Conservation (phyloP, 805 yeast species). For the Saturnispora ahearnii region DNA sequence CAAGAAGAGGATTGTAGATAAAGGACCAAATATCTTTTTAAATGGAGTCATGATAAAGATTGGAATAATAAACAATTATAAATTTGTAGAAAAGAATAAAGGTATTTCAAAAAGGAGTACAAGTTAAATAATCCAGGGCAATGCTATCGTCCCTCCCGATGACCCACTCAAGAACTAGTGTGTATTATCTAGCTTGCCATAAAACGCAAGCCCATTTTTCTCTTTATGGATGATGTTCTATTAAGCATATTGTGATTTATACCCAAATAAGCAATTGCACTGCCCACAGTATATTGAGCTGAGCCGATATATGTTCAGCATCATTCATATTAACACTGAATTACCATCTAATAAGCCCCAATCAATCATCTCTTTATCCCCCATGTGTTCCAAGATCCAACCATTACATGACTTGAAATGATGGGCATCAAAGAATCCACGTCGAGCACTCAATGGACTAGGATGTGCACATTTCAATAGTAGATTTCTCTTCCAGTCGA, state of each 20-base stretch:
- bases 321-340: background rate
- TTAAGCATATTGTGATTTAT: background rate
- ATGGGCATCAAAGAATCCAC: slow-evolving; percentile 72
- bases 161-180: too few relatives aligned
- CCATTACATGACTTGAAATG: slow-evolving; percentile 72
- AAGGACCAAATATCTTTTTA: slow-evolving; percentile 1
- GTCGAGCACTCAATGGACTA: slow-evolving; percentile 82
- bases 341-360: slow-evolving; percentile 18
- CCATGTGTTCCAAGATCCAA: slow-evolving; percentile 51
- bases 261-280: background rate
- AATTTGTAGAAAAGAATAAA: too few relatives aligned
- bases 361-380: slow-evolving; percentile 18
- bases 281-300: background rate
- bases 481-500: slow-evolving; percentile 30
- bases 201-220: too few relatives aligned
- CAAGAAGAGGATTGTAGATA: slow-evolving; percentile 12
- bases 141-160: too few relatives aligned
- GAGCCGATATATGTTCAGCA: background rate
- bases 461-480: slow-evolving; percentile 83
- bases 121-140: too few relatives aligned
- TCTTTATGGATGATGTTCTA: too few relatives aligned
- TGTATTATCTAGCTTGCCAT: too few relatives aligned
- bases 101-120: too few relatives aligned
- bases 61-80: too few relatives aligned
- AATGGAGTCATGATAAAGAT: background rate